Conservation (phyloP, 805 yeast genomes). For the Yarrowia alimentaria region DNA sequence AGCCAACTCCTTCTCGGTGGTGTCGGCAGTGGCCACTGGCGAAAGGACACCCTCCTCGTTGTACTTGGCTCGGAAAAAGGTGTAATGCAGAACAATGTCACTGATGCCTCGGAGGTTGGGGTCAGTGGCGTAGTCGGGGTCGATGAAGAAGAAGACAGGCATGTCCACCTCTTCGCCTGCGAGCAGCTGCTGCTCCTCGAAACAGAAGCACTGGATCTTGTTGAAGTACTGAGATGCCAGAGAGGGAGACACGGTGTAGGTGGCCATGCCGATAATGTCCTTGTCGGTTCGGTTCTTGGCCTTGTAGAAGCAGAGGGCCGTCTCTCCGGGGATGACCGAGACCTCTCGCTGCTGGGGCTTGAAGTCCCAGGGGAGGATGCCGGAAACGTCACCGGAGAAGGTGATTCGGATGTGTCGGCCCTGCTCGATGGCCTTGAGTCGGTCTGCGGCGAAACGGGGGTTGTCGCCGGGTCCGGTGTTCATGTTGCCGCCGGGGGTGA, state of each 20-base stretch:
- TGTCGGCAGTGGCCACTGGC: conserved; percentile 32
- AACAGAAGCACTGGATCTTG: conserved; percentile 97
- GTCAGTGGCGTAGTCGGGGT: conserved; percentile 91
- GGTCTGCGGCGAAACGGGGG: conserved; percentile 78
- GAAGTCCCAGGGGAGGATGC: conserved; percentile 90
- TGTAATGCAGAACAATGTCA: conserved; percentile 86
- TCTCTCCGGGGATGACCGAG: conserved; percentile 91
- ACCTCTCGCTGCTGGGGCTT: conserved; percentile 94
- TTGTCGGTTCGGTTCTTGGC: conserved; percentile 83
- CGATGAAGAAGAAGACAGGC: conserved; percentile 97
- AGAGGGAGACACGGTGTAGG: conserved; percentile 94
- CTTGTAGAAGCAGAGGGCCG: conserved; percentile 92
- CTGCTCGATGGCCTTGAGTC: conserved; percentile 81
- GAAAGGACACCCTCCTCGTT: conserved; percentile 33
- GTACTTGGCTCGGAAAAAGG: conserved; percentile 62
- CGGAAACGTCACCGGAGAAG: conserved; percentile 89
- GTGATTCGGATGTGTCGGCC: conserved; percentile 76
- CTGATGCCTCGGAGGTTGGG: conserved; percentile 89
- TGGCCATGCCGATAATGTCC: conserved; percentile 97
- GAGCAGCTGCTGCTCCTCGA: conserved; percentile 88
- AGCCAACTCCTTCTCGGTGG: conserved; percentile 20
- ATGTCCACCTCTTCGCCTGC: conserved; percentile 98
- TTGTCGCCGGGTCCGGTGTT: conserved; percentile 46
- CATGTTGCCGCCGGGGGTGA: conserved; percentile 47
- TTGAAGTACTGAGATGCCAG: conserved; percentile 95